phyloP scores from a whole-genome alignment of 768 basidiomycete genomes.

The Tephrocybe rancida region DNA sequence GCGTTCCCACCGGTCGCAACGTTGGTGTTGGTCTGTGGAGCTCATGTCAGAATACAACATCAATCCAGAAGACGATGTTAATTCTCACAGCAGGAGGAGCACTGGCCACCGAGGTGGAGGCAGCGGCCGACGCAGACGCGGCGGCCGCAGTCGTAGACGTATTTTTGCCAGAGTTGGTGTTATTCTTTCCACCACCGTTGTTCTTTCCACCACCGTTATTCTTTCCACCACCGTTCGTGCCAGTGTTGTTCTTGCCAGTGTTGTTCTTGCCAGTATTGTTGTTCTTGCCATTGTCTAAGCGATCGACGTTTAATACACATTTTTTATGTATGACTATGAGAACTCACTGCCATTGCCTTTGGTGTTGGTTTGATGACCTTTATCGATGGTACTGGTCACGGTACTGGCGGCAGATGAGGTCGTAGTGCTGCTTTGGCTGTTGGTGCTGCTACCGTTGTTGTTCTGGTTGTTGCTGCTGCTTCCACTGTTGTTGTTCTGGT shows the following conservation, averaged over 20 bases:
- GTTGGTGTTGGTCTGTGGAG: neutral
- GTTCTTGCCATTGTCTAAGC: no score
- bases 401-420: no score
- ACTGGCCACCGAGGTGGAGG: neutral
- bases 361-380: slow-evolving; percentile 14
- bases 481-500: slow-evolving; percentile 7
- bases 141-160: neutral
- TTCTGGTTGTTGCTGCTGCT: neutral
- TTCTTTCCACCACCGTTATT: slow-evolving; percentile 6
- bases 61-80: no score
- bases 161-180: slow-evolving; percentile 13
- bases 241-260: neutral
- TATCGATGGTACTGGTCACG: neutral
- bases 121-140: neutral
- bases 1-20: neutral
- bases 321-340: slow-evolving; percentile 1
- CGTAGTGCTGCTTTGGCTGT: slow-evolving; percentile 10
- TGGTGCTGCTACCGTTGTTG: neutral
- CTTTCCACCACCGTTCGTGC: no score
- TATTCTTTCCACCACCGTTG: slow-evolving; percentile 7
- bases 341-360: slow-evolving; percentile 11
- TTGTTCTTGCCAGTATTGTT: slow-evolving; percentile 7
- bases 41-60: neutral
- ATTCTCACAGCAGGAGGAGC: neutral
- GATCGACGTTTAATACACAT: no score